Evolutionary conservation across 176 grass and related monocot species (phyloP), one percentile per base, ranked within the genome.

Genomic region (Oryza glumipatula): DNA sequence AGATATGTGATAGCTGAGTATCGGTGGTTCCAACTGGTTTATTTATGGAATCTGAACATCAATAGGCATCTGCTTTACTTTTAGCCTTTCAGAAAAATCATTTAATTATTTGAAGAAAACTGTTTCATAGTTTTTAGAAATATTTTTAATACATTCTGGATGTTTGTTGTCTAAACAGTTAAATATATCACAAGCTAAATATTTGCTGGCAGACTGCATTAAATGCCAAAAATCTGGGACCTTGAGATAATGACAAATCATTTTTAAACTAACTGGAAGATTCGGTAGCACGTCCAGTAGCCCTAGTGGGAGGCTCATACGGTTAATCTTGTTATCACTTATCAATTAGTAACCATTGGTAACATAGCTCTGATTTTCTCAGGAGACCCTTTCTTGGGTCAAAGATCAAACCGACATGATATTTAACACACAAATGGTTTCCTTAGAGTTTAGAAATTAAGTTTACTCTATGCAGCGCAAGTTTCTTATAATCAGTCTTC

Each of bases 101-200:
- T 67, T 23, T 63, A 63, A 63, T 60, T 7, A 1, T 60, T 60
- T 21, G 56, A 58, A 60, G 56, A n/a, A 60, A n/a, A 60, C 19
- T 3, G 7, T 60, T 60, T 38, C 13, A 26, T 51, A 38, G n/a
- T 84, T 84, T 84, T 35, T 26, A 16, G 13, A 49, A 75, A 68
- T 12, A 78, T 64, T 76, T 75, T 33, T 39, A 67, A 67, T 66
- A 75, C 19, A 68, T 56, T 76, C 21, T 77, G 64, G 36, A 69
- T 7, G 9, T 15, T 76, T 2, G 1, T 17, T 44, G 38, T 32
- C 32, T 26, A 47, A 41, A 76, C 45, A 28, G 56, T 49, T 60
- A 80, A 67, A 39, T 73, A 36, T 68, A 22, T 43, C 35, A 74
- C 23, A 74, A 30, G 56, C 33, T 74, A 43, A 77, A 47, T 36